Evolutionary conservation across 148 eudicot genomes (phyloP).

Genomic region (Arbutus unedo): DNA sequence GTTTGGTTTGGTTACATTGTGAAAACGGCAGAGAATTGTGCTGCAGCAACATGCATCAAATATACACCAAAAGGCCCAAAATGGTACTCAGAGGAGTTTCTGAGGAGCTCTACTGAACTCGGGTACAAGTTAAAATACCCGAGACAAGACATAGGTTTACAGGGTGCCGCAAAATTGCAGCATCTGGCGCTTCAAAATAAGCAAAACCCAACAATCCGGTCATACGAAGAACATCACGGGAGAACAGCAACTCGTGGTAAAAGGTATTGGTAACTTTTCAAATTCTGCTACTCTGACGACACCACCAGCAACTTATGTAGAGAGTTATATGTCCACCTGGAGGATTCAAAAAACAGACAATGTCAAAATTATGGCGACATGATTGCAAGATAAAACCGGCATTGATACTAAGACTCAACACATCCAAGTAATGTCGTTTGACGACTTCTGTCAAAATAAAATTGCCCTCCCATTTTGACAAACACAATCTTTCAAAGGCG

Average conservation of each 20-base stretch:
- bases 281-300: background rate
- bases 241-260: background rate
- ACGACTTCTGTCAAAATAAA: background rate
- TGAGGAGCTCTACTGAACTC: background rate
- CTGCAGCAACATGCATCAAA: background rate
- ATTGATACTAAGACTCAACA: background rate
- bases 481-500: background rate
- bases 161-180: background rate
- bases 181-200: background rate
- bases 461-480: background rate
- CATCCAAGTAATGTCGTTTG: background rate
- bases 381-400: no score
- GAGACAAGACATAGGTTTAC: background rate
- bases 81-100: background rate
- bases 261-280: background rate
- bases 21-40: background rate
- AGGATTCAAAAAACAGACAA: background rate
- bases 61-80: background rate
- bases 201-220: background rate
- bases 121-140: background rate
- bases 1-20: no score
- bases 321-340: background rate
- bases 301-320: background rate
- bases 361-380: background rate
- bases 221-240: background rate